Evolutionary conservation across 2,329 filamentous ascomycete species (phyloP), one percentile per base, ranked within the genome.

Genomic region (Mollisiaceae sp.): DNA sequence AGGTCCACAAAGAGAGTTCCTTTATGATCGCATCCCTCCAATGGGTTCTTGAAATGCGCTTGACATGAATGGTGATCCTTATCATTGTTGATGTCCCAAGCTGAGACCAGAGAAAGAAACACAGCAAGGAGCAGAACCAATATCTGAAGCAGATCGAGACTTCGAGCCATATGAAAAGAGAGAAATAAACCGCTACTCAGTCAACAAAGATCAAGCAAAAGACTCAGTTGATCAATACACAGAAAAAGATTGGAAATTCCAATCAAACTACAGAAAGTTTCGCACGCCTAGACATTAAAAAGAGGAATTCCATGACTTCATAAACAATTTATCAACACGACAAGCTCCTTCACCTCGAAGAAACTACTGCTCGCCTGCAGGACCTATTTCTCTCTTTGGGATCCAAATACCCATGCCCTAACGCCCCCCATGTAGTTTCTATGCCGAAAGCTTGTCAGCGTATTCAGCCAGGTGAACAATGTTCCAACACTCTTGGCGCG

Each of bases 21-120:
- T 18, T 65, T 11, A 12, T 27, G 20, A 66, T 73, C 71, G 63
- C 72, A 75, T 2, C 73, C 73, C 5, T 68, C 63, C 35, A 74
- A 56, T n/a, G 73, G 70, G 65, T 72, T 66, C 14, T 43, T 54
- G 1, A 65, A 66, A 8, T 60, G 36, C 5, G 59, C 59, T 52
- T 75, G 72, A 58, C 72, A 74, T 18, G 35, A 59, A 57, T 62
- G 58, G 14, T 71, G 67, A 63, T 73, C 57, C 62, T 62, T 63
- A 0, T 63, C 54, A 66, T 65, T 73, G 36, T 62, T 62, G 41
- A 74, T 72, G 61, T 71, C 64, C 73, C 71, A 75, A 2, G 67
- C 70, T 18, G 62, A 58, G 15, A 60, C 67, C 0, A 68, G 12
- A 4, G 66, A 64, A 41, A 64, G 39, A 56, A 65, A 57, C n/a